Base-by-base conservation (phyloP, 108 stramenopile species). In the Bacterosira constricta region DNA sequence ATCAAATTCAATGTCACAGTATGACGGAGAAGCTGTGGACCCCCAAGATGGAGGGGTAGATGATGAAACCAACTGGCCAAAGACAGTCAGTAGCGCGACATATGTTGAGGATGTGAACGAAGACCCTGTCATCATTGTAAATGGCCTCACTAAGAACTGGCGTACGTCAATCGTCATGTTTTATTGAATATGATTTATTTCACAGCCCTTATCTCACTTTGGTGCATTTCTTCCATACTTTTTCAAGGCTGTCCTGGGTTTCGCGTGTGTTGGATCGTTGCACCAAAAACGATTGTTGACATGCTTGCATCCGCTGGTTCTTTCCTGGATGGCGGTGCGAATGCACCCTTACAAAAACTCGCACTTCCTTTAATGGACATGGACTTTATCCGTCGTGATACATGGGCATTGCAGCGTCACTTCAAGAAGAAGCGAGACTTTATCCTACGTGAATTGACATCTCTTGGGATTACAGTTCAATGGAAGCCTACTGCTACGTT, bases 121-220 rank as follows among this genome's bases (percentile, higher is more conserved):
- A 20, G 82, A 83, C 30, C 82, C 82, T 4, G 45, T 83, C 13
- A 23, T 83, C 38, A 83, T 83, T 60, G 73, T 83, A 3, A 83
- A 83, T 53, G 82, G 76, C 13, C 38, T 83, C 55, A 83, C 82
- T 12, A 83, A 83, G 63, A 83, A 83, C 46, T 83, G 82, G 82
- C 77, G 82, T 29, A 64, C n/a, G n/a, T n/a, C n/a, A n/a, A n/a
- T n/a, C n/a, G n/a, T n/a, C n/a, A n/a, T n/a, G n/a, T n/a, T n/a
- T n/a, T n/a, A n/a, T n/a, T n/a, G n/a, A n/a, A n/a, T n/a, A n/a
- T n/a, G n/a, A n/a, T n/a, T n/a, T n/a, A n/a, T n/a, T n/a, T n/a
- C n/a, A n/a, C n/a, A n/a, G n/a, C n/a, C n/a, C n/a, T n/a, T n/a
- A n/a, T n/a, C n/a, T n/a, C n/a, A n/a, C n/a, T n/a, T n/a, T n/a